A percentile compares a stretch with the other conserved stretches of the same genome.
Evolutionary conservation across 2,329 filamentous ascomycete species (phyloP).

Genomic region (Dothistroma septosporum): DNA sequence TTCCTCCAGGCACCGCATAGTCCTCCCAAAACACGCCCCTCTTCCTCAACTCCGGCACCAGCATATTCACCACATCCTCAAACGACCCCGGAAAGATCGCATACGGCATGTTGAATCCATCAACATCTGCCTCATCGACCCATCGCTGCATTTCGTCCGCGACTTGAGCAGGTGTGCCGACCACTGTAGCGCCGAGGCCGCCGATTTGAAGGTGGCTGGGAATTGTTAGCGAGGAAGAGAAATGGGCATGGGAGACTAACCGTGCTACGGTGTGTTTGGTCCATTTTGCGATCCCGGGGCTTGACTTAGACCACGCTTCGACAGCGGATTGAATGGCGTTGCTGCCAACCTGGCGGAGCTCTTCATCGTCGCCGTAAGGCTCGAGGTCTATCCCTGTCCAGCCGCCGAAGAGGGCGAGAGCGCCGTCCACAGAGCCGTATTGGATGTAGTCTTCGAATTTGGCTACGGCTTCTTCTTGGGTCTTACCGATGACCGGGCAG

Average conservation of each 20-base stretch:
- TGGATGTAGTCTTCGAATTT: conserved; percentile 59
- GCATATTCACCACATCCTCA: conserved; percentile 53
- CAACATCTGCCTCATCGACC: conserved; percentile 63
- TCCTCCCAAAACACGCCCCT: conserved; percentile 54
- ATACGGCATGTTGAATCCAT: conserved; percentile 62
- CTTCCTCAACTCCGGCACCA: conserved; percentile 58
- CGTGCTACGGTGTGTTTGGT: conserved; percentile 65
- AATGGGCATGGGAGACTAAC: neutral
- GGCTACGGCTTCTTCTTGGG: conserved; percentile 59
- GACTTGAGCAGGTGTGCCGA: conserved; percentile 60
- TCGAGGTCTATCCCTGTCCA: conserved; percentile 65
- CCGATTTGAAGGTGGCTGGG: conserved; percentile 56
- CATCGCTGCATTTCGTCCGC: conserved; percentile 63
- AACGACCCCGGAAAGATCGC: conserved; percentile 11
- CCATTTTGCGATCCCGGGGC: conserved; percentile 58
- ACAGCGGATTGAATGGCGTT: conserved; percentile 54
- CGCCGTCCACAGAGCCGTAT: conserved; percentile 61
- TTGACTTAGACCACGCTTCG: conserved; percentile 53
- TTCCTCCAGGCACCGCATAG: conserved; percentile 53
- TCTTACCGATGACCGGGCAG: conserved; percentile 59
- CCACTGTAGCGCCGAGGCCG: conserved; percentile 60
- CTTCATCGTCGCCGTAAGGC: conserved; percentile 57
- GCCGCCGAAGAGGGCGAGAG: conserved; percentile 64
- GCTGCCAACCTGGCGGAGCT: conserved; percentile 55
- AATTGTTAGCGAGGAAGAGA: neutral